A percentile compares a stretch with the other conserved stretches of the same genome.
Conservation (phyloP, 495 filamentous ascomycete genomes). For the Lineolata rhizophorae region DNA sequence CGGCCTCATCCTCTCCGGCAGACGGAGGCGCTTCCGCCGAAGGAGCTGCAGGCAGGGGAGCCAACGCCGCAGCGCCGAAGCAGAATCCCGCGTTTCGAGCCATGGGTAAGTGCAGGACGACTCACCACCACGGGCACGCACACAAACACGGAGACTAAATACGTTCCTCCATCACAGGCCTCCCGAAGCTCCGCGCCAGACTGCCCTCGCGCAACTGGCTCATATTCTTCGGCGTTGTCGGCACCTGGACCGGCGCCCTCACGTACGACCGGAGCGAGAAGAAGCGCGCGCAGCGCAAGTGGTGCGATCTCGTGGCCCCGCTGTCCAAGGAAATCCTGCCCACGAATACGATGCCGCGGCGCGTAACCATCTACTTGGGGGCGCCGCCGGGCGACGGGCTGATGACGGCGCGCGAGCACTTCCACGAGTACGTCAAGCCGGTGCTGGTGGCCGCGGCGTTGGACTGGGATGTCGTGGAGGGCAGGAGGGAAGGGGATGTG, state of each 20-base stretch:
- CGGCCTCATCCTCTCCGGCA: too few relatives aligned
- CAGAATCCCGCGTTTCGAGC: neutral
- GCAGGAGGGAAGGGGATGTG: constrained; percentile 70
- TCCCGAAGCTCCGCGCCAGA: constrained; percentile 60
- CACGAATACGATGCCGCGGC: constrained; percentile 51
- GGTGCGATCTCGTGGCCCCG: constrained; percentile 72
- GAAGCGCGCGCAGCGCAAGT: constrained; percentile 59
- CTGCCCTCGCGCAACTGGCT: constrained; percentile 94
- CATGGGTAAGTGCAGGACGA: constrained; percentile 1
- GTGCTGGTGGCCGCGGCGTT: constrained; percentile 72
- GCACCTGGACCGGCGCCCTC: constrained; percentile 51
- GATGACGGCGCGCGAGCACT: constrained; percentile 68
- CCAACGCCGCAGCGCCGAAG: neutral
- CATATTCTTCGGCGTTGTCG: constrained; percentile 70
- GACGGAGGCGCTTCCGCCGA: too few relatives aligned
- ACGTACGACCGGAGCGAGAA: constrained; percentile 85
- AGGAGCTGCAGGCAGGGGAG: neutral
- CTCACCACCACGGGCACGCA: neutral
- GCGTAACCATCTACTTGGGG: constrained; percentile 66
- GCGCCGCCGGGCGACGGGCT: constrained; percentile 73
- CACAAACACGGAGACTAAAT: neutral
- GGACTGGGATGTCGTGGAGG: constrained; percentile 91
- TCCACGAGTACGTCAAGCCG: constrained; percentile 87
- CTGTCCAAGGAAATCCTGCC: constrained; percentile 55
- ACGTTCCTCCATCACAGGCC: constrained; percentile 18